phyloP scores from a whole-genome alignment of 208 protist genomes.

The Acanthamoeba lenticulata region DNA sequence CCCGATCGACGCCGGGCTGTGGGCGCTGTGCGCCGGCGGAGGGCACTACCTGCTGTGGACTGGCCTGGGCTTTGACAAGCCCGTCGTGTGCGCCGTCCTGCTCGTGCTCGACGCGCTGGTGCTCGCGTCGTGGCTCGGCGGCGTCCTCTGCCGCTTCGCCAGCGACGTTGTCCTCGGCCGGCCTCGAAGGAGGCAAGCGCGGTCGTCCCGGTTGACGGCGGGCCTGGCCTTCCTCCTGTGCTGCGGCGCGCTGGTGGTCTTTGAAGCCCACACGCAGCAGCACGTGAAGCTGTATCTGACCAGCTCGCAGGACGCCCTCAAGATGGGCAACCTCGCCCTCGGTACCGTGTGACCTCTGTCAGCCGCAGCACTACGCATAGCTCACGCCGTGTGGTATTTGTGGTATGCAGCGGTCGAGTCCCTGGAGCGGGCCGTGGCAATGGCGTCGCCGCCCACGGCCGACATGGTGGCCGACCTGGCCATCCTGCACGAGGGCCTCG shows the following conservation, averaged over 20 bases:
- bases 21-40: neutral
- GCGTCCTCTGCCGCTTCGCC: too few relatives aligned
- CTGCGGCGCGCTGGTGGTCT: neutral
- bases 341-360: neutral
- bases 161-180: too few relatives aligned
- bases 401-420: neutral
- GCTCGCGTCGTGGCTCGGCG: neutral
- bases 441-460: neutral
- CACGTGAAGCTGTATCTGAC: neutral
- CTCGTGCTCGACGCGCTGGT: neutral
- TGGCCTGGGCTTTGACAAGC: neutral
- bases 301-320: conserved; percentile 5
- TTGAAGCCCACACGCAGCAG: conserved; percentile 1
- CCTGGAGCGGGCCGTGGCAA: neutral
- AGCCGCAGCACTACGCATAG: neutral
- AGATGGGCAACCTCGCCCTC: conserved; percentile 42
- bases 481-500: conserved; percentile 15
- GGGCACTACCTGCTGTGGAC: conserved; percentile 42
- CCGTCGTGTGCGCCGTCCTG: neutral
- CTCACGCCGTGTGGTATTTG: neutral
- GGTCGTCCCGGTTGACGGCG: neutral
- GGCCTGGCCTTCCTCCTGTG: neutral
- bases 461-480: conserved; percentile 41
- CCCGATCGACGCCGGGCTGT: neutral
- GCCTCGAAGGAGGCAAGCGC: neutral